These are phyloP conservation scores for Coprinellus aureogranulatus DNA, from an alignment of 768 basidiomycete genomes.

Conservation along the genomic window DNA sequence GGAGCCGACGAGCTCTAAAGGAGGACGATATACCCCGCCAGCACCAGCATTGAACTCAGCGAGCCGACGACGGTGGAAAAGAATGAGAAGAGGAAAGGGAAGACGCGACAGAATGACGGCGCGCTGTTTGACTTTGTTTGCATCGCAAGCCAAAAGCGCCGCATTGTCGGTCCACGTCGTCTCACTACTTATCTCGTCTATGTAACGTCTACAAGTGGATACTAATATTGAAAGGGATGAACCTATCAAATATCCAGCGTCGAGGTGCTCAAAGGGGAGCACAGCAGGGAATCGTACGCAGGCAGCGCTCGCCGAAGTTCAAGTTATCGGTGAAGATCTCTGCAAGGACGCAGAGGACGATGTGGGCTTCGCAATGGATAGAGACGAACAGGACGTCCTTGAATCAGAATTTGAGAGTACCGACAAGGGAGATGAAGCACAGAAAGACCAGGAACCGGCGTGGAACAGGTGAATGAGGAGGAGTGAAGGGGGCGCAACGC, in stretches of 20 bases:
- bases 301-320: constrained; percentile 41
- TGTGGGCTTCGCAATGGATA: constrained; percentile 63
- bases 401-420: constrained; percentile 86
- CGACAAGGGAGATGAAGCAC: constrained; percentile 63
- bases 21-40: too few relatives aligned
- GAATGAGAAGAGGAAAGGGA: too few relatives aligned
- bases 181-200: too few relatives aligned
- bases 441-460: constrained; percentile 40
- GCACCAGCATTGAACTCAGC: too few relatives aligned
- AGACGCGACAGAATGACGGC: too few relatives aligned
- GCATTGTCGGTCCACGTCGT: too few relatives aligned
- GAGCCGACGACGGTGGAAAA: too few relatives aligned
- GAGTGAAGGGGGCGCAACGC: constrained; percentile 49
- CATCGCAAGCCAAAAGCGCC: too few relatives aligned
- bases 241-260: constrained; percentile 45
- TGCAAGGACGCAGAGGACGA: constrained; percentile 70
- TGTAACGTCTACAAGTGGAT: too few relatives aligned
- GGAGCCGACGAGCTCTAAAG: too few relatives aligned
- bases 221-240: constrained; percentile 18
- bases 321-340: constrained; percentile 49
- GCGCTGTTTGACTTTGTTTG: too few relatives aligned
- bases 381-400: constrained; percentile 81
- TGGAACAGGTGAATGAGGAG: constrained; percentile 56
- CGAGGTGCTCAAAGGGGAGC: constrained; percentile 62
- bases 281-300: constrained; percentile 64